Evolutionary conservation across 768 basidiomycete genomes (phyloP), one percentile per base, ranked within the genome.

Genomic region (Strobilomyces confusus): DNA sequence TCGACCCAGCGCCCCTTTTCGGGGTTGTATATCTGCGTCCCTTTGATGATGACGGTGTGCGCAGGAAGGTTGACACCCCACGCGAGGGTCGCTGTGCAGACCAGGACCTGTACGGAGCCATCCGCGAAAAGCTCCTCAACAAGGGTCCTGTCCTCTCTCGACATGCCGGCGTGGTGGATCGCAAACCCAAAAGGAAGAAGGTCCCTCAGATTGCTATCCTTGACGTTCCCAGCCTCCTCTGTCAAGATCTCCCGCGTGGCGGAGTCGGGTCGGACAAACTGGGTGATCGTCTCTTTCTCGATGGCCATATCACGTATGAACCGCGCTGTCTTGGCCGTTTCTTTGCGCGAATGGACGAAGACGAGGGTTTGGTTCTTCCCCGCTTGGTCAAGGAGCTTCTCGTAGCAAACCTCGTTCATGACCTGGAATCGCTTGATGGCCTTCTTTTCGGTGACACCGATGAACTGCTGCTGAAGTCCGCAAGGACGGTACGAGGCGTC

Each of bases 41-140:
- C 97, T 69, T 98, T 99, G 78, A 99, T 98, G 74, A 98, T 93
- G 72, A 98, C 95, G 9, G 92, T 89, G 59, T 98, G 97, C 1
- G 95, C 95, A 4, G 97, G 97, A 0, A 98, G 75, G 67, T 99
- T 99, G 72, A 99, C 95, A 75, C 95, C 97, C 97, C 97, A 99
- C 1, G 97, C 97, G 34, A 99, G 85, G 2, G 95, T 98, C 5
- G 97, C 97, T 0, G 97, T 99, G 68, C 92, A 97, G 41, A 97
- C 92, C 23, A 99, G 77, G 0, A 98, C 95, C 66, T 95, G 94
- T 29, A 99, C 78, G 22, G 90, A 85, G 1, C 94, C 92, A 46
- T 95, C 92, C 11, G 84, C 84, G 68, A 99, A 99, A 11, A 98
- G 79, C 56, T 95, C 95, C 69, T 99, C 97, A 19, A 98, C 93